Percentiles rank a stretch among this genome's conserved stretches.
phyloP scores from a whole-genome alignment of 768 basidiomycete species.

The Baorangia bicolor region DNA sequence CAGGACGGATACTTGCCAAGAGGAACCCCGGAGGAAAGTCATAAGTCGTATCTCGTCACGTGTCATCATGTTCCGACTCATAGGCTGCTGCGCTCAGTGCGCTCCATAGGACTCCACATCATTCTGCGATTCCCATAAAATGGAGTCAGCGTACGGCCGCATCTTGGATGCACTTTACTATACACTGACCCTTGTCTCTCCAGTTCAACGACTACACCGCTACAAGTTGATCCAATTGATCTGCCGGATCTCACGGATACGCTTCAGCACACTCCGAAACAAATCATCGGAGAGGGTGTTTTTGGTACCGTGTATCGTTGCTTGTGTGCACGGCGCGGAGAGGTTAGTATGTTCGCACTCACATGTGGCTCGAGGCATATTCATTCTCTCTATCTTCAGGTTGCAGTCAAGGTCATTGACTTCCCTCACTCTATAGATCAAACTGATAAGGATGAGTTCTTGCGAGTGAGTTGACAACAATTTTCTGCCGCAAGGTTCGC shows the following conservation, averaged over 20 bases:
- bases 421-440: not conserved
- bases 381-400: not conserved
- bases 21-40: no score
- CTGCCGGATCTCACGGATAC: not conserved
- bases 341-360: not conserved
- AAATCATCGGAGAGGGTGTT: not conserved
- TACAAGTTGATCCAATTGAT: not conserved
- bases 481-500: not conserved
- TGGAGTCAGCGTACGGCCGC: not conserved
- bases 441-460: not conserved
- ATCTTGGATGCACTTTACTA: not conserved
- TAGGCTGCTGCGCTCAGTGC: no score
- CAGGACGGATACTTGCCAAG: no score
- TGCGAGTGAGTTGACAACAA: not conserved
- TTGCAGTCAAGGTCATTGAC: constrained; percentile 2
- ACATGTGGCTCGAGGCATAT: not conserved
- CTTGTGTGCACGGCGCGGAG: not conserved
- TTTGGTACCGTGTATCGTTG: not conserved
- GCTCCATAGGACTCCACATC: no score
- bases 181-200: not conserved
- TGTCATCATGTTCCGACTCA: no score
- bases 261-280: not conserved
- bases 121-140: no score
- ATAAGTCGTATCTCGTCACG: no score
- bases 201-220: not conserved